Percentiles rank a stretch among this genome's conserved stretches.
Evolutionary conservation across 257 asterid genomes (phyloP).

Genomic region (Solanum chaucha): DNA sequence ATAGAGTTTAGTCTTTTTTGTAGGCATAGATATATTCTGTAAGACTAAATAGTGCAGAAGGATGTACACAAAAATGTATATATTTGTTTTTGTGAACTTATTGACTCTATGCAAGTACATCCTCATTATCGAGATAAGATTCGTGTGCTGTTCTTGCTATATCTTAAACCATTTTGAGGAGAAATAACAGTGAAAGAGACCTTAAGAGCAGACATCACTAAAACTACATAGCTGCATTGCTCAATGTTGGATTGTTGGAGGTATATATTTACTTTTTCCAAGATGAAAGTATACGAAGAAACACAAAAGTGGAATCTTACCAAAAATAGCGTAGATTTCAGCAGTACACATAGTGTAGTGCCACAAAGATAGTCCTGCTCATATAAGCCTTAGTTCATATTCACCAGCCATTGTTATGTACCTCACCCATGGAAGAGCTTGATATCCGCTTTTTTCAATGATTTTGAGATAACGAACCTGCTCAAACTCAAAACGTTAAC

Average conservation of each 20-base stretch:
- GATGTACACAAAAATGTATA: neutral
- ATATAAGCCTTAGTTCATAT: constrained; percentile 66
- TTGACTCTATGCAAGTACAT: neutral
- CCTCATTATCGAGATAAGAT: neutral
- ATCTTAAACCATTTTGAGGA: neutral
- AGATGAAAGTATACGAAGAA: neutral
- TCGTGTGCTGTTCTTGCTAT: neutral
- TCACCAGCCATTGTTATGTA: constrained; percentile 92
- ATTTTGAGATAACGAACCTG: constrained; percentile 83
- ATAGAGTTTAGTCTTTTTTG: neutral
- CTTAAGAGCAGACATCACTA: neutral
- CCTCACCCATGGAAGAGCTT: constrained; percentile 90
- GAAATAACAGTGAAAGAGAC: neutral
- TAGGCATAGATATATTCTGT: neutral
- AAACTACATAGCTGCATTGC: neutral
- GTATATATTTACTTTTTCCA: neutral
- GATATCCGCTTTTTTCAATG: constrained; percentile 85
- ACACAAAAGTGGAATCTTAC: neutral
- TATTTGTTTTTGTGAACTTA: neutral
- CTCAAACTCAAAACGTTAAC: neutral
- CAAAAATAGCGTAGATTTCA: neutral
- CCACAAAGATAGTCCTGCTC: neutral
- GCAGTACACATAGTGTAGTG: neutral
- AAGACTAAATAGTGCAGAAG: neutral
- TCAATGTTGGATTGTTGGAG: neutral